phyloP scores from a whole-genome alignment of 805 yeast species.

The Metschnikowia reukaufii region DNA sequence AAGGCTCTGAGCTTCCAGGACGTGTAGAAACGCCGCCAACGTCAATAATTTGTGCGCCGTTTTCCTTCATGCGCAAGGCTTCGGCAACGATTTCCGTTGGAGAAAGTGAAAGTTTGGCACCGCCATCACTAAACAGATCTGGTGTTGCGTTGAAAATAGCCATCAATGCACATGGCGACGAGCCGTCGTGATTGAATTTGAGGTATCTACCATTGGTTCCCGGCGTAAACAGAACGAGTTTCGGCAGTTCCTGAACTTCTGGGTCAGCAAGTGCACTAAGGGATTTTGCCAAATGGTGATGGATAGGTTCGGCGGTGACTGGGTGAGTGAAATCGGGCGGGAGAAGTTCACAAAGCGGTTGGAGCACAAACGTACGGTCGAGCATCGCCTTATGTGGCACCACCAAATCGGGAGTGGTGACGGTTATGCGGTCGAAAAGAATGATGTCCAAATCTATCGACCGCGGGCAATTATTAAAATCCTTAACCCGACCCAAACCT shows the following conservation, averaged over 20 bases:
- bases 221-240: constrained; percentile 54
- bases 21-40: constrained; percentile 92
- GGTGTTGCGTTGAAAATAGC: constrained; percentile 89
- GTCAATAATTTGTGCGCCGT: constrained; percentile 79
- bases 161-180: constrained; percentile 69
- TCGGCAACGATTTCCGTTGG: constrained; percentile 43
- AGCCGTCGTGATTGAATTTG: constrained; percentile 47
- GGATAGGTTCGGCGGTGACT: constrained; percentile 78
- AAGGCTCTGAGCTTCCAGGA: constrained; percentile 71
- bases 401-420: constrained; percentile 58
- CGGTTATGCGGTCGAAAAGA: constrained; percentile 58
- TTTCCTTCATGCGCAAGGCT: constrained; percentile 49
- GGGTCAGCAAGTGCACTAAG: constrained; percentile 32
- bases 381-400: constrained; percentile 89
- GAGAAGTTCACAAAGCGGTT: constrained; percentile 81
- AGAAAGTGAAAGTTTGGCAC: constrained; percentile 34
- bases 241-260: constrained; percentile 50
- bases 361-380: constrained; percentile 85
- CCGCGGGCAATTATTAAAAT: constrained; percentile 89
- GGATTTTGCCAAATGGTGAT: constrained; percentile 61
- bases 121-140: constrained; percentile 95
- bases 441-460: constrained; percentile 86
- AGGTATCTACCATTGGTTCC: constrained; percentile 15
- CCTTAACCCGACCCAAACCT: constrained; percentile 66
- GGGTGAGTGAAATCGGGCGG: constrained; percentile 74